A percentile compares a stretch with the other conserved stretches of the same genome.
Evolutionary conservation across 805 yeast genomes (phyloP).

Genomic region (Phaffomyces antillensis): DNA sequence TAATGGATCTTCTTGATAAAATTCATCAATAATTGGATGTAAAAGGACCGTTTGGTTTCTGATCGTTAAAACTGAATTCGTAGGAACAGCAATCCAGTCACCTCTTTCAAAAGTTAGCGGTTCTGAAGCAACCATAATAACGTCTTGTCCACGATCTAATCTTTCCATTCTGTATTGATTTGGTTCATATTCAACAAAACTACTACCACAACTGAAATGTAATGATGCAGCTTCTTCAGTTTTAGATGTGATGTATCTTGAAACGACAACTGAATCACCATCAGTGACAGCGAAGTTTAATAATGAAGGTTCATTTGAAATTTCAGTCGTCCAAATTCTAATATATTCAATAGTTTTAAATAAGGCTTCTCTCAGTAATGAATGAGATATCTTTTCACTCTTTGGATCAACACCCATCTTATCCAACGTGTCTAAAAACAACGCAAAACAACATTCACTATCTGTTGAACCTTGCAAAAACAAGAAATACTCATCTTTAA

Average conservation of each 20-base stretch:
- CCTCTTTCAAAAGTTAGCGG: constrained; percentile 95
- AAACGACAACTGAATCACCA: constrained; percentile 78
- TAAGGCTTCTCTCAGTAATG: constrained; percentile 58
- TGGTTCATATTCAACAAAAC: constrained; percentile 82
- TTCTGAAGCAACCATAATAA: constrained; percentile 94
- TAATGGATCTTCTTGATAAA: constrained; percentile 65
- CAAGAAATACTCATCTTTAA: constrained; percentile 74
- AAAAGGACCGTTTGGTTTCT: constrained; percentile 79
- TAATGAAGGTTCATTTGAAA: constrained; percentile 71
- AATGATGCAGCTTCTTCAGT: constrained; percentile 95
- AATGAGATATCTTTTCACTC: constrained; percentile 43
- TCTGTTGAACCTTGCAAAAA: constrained; percentile 91
- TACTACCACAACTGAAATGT: constrained; percentile 90
- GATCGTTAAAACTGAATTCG: constrained; percentile 79
- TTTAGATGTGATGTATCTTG: constrained; percentile 81
- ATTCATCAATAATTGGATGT: constrained; percentile 90
- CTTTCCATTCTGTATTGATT: constrained; percentile 95
- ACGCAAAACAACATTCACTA: constrained; percentile 90
- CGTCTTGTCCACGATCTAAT: constrained; percentile 84
- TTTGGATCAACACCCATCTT: constrained; percentile 72
- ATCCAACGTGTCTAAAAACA: constrained; percentile 69
- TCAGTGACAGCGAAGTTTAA: constrained; percentile 94
- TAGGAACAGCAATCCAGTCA: constrained; percentile 96
- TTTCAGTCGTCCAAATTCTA: constrained; percentile 67
- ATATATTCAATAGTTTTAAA: constrained; percentile 66